Conservation (phyloP, 495 filamentous ascomycete genomes). For the Aspergillus steynii region DNA sequence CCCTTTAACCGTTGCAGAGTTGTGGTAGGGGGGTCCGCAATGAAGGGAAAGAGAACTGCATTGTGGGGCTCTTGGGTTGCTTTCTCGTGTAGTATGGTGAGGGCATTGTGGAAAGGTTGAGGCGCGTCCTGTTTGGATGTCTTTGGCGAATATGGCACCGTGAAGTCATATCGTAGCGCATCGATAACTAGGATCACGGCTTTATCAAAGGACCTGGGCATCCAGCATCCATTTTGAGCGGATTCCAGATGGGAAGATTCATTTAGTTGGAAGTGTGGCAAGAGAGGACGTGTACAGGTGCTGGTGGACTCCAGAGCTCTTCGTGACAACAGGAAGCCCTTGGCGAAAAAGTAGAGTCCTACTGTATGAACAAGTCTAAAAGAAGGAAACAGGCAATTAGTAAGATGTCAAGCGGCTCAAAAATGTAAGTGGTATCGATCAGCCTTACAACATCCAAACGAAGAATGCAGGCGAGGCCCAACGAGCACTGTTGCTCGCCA, state of each 20-base stretch:
- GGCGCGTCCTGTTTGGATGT: conserved; percentile 50
- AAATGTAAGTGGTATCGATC: no score
- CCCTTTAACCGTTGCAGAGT: conserved; percentile 91
- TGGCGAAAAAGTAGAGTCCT: conserved; percentile 87
- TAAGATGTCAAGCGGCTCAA: no score
- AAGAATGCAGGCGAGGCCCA: no score
- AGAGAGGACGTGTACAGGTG: conserved; percentile 52
- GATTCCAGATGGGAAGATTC: conserved; percentile 6
- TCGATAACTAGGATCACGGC: conserved; percentile 89
- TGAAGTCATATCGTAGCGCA: conserved; percentile 93
- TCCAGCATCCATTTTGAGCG: conserved; percentile 78
- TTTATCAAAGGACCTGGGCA: conserved; percentile 86
- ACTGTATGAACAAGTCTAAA: conserved; percentile 65
- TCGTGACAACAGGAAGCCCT: conserved; percentile 89
- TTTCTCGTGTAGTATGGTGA: conserved; percentile 79
- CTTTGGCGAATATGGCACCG: conserved; percentile 65
- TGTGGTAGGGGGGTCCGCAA: conserved; percentile 91
- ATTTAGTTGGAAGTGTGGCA: neutral
- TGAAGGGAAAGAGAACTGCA: conserved; percentile 88
- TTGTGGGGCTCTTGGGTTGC: conserved; percentile 67
- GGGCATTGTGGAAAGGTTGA: conserved; percentile 74
- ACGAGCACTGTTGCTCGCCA: no score
- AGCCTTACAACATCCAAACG: no score
- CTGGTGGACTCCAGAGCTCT: conserved; percentile 84
- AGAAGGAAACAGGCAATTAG: no score